Percentiles rank a stretch among this genome's conserved stretches.
phyloP scores from a whole-genome alignment of 2,329 filamentous ascomycete genomes.

The Colletotrichum liriopes region DNA sequence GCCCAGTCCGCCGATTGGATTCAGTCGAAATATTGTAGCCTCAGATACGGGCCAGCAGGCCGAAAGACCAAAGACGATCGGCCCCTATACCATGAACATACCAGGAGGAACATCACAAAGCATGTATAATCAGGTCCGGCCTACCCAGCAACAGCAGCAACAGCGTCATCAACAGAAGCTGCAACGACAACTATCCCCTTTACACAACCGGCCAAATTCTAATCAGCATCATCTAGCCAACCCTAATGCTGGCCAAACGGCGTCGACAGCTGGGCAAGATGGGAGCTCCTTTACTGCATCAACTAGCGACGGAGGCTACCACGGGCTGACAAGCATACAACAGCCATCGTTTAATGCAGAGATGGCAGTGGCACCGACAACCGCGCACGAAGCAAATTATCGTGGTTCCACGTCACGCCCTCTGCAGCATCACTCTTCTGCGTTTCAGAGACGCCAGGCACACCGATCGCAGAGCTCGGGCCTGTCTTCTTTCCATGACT shows the following conservation, averaged over 20 bases:
- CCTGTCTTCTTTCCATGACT: conserved; percentile 30
- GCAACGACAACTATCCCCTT: neutral
- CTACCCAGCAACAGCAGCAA: neutral
- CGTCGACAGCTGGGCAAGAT: conserved; percentile 10
- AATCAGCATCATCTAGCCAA: conserved; percentile 41
- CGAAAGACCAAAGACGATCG: neutral
- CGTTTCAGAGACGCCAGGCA: conserved; percentile 23
- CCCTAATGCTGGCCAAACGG: neutral
- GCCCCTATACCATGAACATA: conserved; percentile 7
- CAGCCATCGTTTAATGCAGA: conserved; percentile 23
- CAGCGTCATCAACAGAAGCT: neutral
- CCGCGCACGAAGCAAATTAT: conserved; percentile 13
- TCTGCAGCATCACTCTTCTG: conserved; percentile 14
- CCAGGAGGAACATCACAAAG: conserved; percentile 11
- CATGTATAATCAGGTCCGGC: conserved; percentile 16
- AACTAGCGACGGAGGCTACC: conserved; percentile 8
- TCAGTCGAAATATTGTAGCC: neutral
- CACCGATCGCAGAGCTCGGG: conserved; percentile 4
- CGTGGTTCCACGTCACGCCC: neutral
- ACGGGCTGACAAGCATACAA: conserved; percentile 9
- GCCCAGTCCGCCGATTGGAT: neutral
- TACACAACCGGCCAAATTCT: conserved; percentile 12
- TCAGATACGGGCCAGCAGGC: neutral
- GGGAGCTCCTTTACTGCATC: conserved; percentile 7
- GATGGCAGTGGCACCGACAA: neutral